Base-by-base conservation (phyloP, 257 asterid genomes). In the Jasminum sambac region DNA sequence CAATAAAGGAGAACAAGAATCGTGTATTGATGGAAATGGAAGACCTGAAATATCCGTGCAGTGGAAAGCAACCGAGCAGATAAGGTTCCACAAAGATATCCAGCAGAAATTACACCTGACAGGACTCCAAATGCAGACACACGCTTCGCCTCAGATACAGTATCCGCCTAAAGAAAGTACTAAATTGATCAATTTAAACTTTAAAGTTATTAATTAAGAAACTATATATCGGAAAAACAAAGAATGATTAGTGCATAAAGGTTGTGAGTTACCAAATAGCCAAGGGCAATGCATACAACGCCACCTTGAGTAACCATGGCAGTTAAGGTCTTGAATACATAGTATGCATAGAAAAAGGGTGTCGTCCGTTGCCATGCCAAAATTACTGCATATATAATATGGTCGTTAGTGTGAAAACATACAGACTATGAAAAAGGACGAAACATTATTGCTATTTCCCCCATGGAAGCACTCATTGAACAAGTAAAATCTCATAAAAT, bases 241-340 rank as follows among this genome's bases (percentile, higher is more conserved):
- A 70, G 44, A 58, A 57, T 25, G 6, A 37, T 25, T 7, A 61
- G 23, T 61, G 64, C 12, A 43, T 23, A 42, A 26, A 70, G 37
- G 72, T 19, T 36, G 16, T 21, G 63, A 43, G 64, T 42, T 76
- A 86, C 91, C 86, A 81, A 73, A 80, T 82, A 86, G 58, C 82
- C 83, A 58, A 86, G 81, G 74, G 89, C 81, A 36, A 86, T 80
- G 83, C 86, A 83, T 30, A 72, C 19, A 63, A 81, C 70, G 21
- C 87, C 89, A 38, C 79, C 80, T 65, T 86, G 82, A 57, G 82
- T 79, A 62, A 84, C 73, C 87, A 84, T 84, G 84, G 80, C 67
- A 62, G 89, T 84, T 50, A 86, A 36, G 40, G 83, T 86, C 79
- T 69, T 78, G 58, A 86, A 36, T 36, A 40, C 83, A 42, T 82